Evolutionary conservation across 108 stramenopile genomes (phyloP).

Genomic region (Pseudonitzschia multiseries): DNA sequence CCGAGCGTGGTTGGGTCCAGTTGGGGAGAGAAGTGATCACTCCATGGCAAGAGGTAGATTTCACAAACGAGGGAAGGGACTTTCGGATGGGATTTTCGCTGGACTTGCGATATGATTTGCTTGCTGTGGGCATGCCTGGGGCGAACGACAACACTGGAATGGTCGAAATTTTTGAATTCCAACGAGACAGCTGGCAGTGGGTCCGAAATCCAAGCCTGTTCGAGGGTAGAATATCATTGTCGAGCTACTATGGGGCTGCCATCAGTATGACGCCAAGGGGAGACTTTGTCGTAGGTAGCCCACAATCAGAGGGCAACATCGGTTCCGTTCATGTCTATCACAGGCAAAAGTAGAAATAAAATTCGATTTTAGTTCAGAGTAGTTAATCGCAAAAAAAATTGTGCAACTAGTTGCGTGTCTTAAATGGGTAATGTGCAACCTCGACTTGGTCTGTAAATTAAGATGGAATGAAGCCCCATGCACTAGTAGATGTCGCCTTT

Average conservation of each 20-base stretch:
- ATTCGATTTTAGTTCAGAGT: no score
- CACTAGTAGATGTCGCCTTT: no score
- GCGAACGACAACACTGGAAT: background rate
- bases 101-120: constrained; percentile 23
- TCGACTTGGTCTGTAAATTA: no score
- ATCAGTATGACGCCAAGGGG: constrained; percentile 11
- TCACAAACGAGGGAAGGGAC: background rate
- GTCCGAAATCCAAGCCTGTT: constrained; percentile 20
- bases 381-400: no score
- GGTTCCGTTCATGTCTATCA: constrained; percentile 30
- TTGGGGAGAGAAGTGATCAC: constrained; percentile 20
- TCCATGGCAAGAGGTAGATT: background rate
- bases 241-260: constrained; percentile 15
- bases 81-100: constrained; percentile 21
- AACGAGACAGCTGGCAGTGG: constrained; percentile 13
- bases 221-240: background rate
- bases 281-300: constrained; percentile 24
- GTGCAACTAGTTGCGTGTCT: no score
- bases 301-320: constrained; percentile 6
- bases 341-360: background rate
- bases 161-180: constrained; percentile 14
- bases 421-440: no score
- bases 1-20: constrained; percentile 21
- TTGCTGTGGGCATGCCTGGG: constrained; percentile 37
- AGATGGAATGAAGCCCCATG: no score